Conservation (phyloP, 768 basidiomycete species). For the Thelephora ganbajun region DNA sequence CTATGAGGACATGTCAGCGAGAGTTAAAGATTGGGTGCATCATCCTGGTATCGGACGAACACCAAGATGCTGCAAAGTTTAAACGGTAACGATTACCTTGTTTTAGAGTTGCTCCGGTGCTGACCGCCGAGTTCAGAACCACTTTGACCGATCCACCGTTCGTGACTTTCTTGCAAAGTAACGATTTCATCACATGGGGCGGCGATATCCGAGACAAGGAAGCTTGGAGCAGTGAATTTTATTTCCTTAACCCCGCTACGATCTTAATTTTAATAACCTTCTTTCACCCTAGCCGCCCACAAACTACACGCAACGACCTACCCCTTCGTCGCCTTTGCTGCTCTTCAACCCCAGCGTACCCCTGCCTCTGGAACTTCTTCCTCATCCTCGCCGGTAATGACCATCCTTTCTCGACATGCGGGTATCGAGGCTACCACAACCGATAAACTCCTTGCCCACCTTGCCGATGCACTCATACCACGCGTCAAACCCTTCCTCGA, state of each 20-base stretch:
- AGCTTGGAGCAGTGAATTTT: slow-evolving; percentile 52
- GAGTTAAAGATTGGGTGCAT: slow-evolving; percentile 69
- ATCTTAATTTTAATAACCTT: neutral
- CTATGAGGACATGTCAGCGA: slow-evolving; percentile 52
- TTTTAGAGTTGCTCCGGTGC: neutral
- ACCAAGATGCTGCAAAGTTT: slow-evolving; percentile 81
- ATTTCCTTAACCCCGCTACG: slow-evolving; percentile 1
- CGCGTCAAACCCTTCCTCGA: slow-evolving; percentile 67
- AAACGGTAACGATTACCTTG: slow-evolving; percentile 41
- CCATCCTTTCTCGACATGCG: slow-evolving; percentile 77
- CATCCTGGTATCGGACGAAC: slow-evolving; percentile 76
- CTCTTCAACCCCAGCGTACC: slow-evolving; percentile 62
- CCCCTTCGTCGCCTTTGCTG: slow-evolving; percentile 85
- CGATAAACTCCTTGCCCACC: slow-evolving; percentile 44
- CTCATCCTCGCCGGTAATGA: slow-evolving; percentile 37
- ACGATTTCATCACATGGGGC: slow-evolving; percentile 80
- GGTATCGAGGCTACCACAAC: slow-evolving; percentile 55
- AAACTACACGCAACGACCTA: slow-evolving; percentile 83
- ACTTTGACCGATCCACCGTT: slow-evolving; percentile 67
- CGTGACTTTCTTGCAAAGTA: slow-evolving; percentile 52
- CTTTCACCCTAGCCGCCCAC: slow-evolving; percentile 31
- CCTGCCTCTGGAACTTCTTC: slow-evolving; percentile 21
- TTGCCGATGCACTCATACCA: slow-evolving; percentile 62
- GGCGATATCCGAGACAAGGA: slow-evolving; percentile 79
- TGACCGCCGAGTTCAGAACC: slow-evolving; percentile 24